Base-by-base conservation (phyloP, 2,329 filamentous ascomycete species). In the Epichloe elymi region DNA sequence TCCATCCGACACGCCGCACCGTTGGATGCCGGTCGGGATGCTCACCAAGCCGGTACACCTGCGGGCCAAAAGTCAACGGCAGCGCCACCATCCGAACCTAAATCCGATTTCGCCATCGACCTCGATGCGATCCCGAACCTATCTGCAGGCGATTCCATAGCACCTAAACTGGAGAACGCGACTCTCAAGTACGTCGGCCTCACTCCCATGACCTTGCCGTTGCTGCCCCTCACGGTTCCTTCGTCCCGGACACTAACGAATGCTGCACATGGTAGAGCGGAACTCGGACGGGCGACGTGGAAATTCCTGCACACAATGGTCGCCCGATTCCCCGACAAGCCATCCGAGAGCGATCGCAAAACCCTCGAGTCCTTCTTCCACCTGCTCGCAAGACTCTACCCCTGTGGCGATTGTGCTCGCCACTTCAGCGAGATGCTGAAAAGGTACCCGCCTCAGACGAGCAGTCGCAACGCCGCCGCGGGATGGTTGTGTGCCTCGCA, bases 161-260 rank as follows among this genome's bases (percentile, higher is more conserved):
- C 86, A 48, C 83, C 86, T 1, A 89, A 88, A 68, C 72, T 93
- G 49, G 87, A 86, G 62, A 93, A 93, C 67, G 86, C 84, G 54
- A 93, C 87, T 6, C 72, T 80, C 50, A 93, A 91, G 82, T 85
- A 71, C 47, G 74, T 61, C 39, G 45, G 2, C 2, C 8, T 33
- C 19, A 14, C 26, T 4, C n/a, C 19, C 36, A 19, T 15, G 7
- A 26, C 23, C 7, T 15, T 47, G 33, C 37, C 42, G 19, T 10
- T 19, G 8, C n/a, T 17, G 10, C 38, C 7, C 14, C 38, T 39
- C 7, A 4, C 10, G 15, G 15, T 15, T 26, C 12, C 19, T 19
- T 19, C 3, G 17, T 26, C 12, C 19, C 2, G 23, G 4, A 33
- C 46, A 49, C 51, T 59, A 53, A 56, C 52, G 12, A 17, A 26